Base-by-base conservation (phyloP, 768 basidiomycete genomes). In the Mycena epipterygia region DNA sequence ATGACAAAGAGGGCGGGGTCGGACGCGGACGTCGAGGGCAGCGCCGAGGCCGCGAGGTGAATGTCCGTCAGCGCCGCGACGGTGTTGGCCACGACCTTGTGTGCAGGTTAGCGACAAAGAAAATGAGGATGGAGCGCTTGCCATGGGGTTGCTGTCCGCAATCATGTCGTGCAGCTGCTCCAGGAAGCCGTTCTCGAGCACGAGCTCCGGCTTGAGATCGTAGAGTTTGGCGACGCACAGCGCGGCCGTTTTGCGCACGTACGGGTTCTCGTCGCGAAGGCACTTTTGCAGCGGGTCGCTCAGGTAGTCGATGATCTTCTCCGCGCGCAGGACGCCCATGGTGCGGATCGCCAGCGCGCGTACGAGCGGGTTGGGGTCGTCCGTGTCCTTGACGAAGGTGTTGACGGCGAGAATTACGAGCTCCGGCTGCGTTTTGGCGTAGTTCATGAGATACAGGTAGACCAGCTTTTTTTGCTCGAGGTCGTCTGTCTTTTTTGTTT, bases 391-490 rank as follows among this genome's bases (percentile, higher is more conserved):
- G 72, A 99, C 98, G 79, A 99, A 98, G 11, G 97, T 99, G 79
- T 99, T 99, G 69, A 99, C 98, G 32, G 98, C 98, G 52, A 99
- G 88, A 78, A 99, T 99, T 29, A 73, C 71, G n/a, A 73, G 67
- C 79, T 99, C 98, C 0, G 98, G 98, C 78, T 99, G 98, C 0
- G 97, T 97, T 79, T 98, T 98, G 37, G 97, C 97, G 74, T 99
- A 99, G 85, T 99, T 99, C 94, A 99, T 98, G 68, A 99, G 91
- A 81, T 98, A 98, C 27, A 98, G 89, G 77, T 98, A 99, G n/a
- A 99, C 98, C 37, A 99, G 93, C 83, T 99, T 99, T 90, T 99
- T 99, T 84, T 99, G 98, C 81, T 99, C 98, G 62, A 99, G 89
- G 80, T 99, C 97, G 59, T 99, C 97, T 29, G 98, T 99, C 84